phyloP scores from a whole-genome alignment of 2,329 filamentous ascomycete species.

The Pseudonectria buxi region DNA sequence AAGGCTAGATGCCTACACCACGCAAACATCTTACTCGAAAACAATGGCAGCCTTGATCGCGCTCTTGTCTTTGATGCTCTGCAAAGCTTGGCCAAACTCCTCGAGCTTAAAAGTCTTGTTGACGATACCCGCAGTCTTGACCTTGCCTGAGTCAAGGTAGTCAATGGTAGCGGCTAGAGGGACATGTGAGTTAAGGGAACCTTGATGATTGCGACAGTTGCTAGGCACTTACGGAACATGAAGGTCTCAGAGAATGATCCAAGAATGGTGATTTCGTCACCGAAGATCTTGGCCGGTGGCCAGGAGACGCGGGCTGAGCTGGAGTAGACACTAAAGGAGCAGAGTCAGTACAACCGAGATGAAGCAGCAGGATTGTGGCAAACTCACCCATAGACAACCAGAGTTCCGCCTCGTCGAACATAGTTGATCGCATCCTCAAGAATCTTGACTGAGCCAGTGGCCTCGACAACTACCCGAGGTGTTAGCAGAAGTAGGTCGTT shows the following conservation, averaged over 20 bases:
- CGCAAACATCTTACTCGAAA: conserved; percentile 45
- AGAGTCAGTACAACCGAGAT: conserved; percentile 2
- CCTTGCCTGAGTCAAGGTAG: conserved; percentile 52
- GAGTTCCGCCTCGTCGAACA: conserved; percentile 62
- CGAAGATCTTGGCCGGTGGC: conserved; percentile 66
- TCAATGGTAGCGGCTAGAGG: conserved; percentile 37
- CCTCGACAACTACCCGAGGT: conserved; percentile 48
- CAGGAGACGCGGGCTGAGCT: conserved; percentile 56
- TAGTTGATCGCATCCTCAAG: conserved; percentile 67
- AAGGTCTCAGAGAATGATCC: conserved; percentile 68
- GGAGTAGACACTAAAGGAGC: conserved; percentile 49
- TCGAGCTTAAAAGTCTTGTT: conserved; percentile 70
- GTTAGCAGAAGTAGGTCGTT: conserved; percentile 4
- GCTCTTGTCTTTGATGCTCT: conserved; percentile 64
- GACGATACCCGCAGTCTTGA: conserved; percentile 61
- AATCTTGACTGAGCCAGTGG: conserved; percentile 62
- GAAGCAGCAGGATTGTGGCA: too few species aligned
- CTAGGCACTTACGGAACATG: conserved; percentile 51
- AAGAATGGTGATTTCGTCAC: conserved; percentile 63
- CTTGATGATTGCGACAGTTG: not conserved
- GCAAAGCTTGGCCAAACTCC: conserved; percentile 62
- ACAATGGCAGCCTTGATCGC: conserved; percentile 70
- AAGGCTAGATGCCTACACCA: too few species aligned
- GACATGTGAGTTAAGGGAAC: conserved; percentile 3
- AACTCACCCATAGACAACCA: conserved; percentile 56